Evolutionary conservation across 106 monocot species (phyloP), one percentile per base, ranked within the genome.

Genomic region (Acorus gramineus): DNA sequence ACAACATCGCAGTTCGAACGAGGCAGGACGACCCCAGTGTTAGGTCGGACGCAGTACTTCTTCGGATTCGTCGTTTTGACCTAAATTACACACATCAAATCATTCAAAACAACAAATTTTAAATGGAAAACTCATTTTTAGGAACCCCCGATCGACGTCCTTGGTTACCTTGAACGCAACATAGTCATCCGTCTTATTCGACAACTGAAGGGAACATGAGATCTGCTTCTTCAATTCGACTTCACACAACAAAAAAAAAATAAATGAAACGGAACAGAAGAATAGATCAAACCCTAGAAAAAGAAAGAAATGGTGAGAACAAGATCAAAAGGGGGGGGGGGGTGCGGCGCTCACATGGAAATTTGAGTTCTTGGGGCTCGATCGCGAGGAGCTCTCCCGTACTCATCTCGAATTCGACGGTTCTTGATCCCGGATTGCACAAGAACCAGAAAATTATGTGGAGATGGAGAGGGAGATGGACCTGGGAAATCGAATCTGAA

Each of bases 141-240:
- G 42, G 53, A 2, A 10, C 9, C 4, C 42, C 5, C 49, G 11
- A 8, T 44, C 2, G 3, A 61, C 12, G 54, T 10, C 28, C 28
- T 28, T 58, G 7, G 5, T 28, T 59, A 93, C 93, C 93, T 93
- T 93, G 46, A 89, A 93, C 10, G 89, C 93, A 28, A 93, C 71
- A 58, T 76, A 64, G 8, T 85, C 76, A 68, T 93, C 89, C 5
- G 83, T 83, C 69, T 83, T 85, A 77, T 93, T 93, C 7, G 79
- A 71, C 3, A 93, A 49, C 76, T 85, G 85, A 46, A 93, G 77
- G 28, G 85, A 86, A 65, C 89, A 89, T n/a, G 93, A 86, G 71
- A 89, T 85, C 89, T 83, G 89, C 83, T 93, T 93, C 85, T 76
- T 83, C 14, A 89, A 62, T 72, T 93, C 93, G 68, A 93, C 93